Evolutionary conservation across 768 basidiomycete species (phyloP), one percentile per base, ranked within the genome.

Genomic region (Calocybe indica): DNA sequence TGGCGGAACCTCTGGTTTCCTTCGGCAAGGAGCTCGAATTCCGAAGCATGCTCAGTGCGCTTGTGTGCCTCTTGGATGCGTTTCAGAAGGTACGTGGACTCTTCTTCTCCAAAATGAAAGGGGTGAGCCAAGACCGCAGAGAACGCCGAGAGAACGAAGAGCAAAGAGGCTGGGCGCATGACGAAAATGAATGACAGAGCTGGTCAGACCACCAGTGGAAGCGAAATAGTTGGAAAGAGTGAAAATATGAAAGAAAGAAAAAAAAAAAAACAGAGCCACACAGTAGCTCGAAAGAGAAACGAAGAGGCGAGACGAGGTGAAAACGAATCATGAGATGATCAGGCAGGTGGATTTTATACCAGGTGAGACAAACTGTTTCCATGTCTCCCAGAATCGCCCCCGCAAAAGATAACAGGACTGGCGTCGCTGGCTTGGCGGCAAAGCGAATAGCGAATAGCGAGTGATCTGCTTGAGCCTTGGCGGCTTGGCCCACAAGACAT

Each of bases 1-100:
- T 55, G 46, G 15, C 60, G 55, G 59, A 70, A 70, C 7, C 55
- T 57, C 38, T 60, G 49, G 53, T 70, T 68, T 37, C 68, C 66
- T 5, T 56, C 55, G 7, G 58, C 48, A 12, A 70, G 62, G 5
- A 57, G 29, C 30, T 63, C 53, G 32, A 70, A 51, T 39, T 53
- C 58, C 29, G 60, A 46, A 8, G 53, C 40, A 15, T 13, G 22
- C 22, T 15, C 40, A 11, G 40, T 31, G 12, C 40, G 40, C 40
- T 15, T 41, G 6, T 11, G 22, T 11, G 22, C 12, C 40, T 28
- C 15, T 22, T 22, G 22, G 4, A 22, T 22, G 22, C 22, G 22
- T 22, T 4, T 22, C 22, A 22, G 22, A 22, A 22, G 22, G 22
- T 22, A 22, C 22, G 22, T 22, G 2, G 22, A 22, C 22, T 22